Conservation (phyloP, 306 rosid species). For the Malus fusca region DNA sequence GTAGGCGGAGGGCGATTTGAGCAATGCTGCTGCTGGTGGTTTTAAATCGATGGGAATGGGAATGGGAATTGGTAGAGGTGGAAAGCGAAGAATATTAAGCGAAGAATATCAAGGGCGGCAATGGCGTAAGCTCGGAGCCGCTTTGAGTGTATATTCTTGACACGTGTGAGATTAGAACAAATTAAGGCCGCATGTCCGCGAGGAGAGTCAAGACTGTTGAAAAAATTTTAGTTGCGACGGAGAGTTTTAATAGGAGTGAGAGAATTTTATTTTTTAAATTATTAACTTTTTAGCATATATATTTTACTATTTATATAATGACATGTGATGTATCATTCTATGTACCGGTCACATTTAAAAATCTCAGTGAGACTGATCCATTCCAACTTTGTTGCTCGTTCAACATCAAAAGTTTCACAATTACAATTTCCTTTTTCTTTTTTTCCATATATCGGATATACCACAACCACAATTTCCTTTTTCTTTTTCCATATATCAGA, state of each 20-base stretch:
- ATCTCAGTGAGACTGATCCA: background rate
- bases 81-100: background rate
- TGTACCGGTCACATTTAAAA: too few species aligned
- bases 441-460: too few species aligned
- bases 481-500: too few species aligned
- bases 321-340: accelerated
- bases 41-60: too few species aligned
- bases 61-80: background rate
- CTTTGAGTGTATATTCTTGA: background rate
- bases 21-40: background rate
- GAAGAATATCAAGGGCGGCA: background rate
- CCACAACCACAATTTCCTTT: too few species aligned
- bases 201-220: background rate
- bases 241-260: too few species aligned
- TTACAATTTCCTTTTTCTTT: too few species aligned
- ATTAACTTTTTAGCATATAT: too few species aligned
- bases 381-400: background rate
- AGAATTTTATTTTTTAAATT: too few species aligned
- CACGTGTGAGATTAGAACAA: background rate
- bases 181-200: background rate
- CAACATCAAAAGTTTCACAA: too few species aligned
- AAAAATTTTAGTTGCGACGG: too few species aligned
- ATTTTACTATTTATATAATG: too few species aligned
- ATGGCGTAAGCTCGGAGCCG: background rate
- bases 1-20: background rate